A percentile compares a stretch with the other conserved stretches of the same genome.
phyloP scores from a whole-genome alignment of 2,329 filamentous ascomycete genomes.

The Tetracladium maxilliforme region DNA sequence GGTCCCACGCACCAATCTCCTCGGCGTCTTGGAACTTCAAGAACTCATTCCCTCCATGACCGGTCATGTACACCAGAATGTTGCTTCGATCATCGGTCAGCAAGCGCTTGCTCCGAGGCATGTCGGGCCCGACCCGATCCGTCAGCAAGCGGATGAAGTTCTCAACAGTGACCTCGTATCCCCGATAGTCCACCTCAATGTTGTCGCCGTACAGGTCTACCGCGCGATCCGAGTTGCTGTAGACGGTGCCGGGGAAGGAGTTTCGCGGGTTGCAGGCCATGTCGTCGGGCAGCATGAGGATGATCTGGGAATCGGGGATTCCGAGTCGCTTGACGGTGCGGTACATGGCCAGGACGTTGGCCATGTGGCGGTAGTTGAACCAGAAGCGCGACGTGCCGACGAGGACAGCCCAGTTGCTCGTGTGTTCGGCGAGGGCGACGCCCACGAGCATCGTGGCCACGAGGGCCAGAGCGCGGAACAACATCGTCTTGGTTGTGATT shows the following conservation, averaged over 20 bases:
- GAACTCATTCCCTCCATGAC: conserved; percentile 94
- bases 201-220: conserved; percentile 97
- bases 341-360: conserved; percentile 94
- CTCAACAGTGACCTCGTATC: conserved; percentile 97
- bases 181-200: conserved; percentile 96
- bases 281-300: conserved; percentile 98
- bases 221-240: conserved; percentile 92
- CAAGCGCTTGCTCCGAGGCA: conserved; percentile 84
- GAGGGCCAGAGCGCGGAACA: conserved; percentile 28
- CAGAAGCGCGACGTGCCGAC: conserved; percentile 97
- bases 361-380: conserved; percentile 99
- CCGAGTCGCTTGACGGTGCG: conserved; percentile 95
- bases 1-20: conserved; percentile 90
- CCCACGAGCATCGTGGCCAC: conserved; percentile 31
- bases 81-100: conserved; percentile 93
- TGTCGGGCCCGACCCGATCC: conserved; percentile 85
- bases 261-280: conserved; percentile 99
- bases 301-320: conserved; percentile 97
- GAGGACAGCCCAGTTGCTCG: conserved; percentile 98
- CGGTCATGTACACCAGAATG: conserved; percentile 98
- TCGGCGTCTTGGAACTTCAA: conserved; percentile 97
- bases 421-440: conserved; percentile 54
- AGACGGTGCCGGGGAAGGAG: conserved; percentile 92
- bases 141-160: conserved; percentile 95
- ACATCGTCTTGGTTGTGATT: conserved; percentile 35